These are phyloP conservation scores for Rutstroemia sydowiana DNA, from an alignment of 2,329 filamentous ascomycete species.

Conservation along the genomic window DNA sequence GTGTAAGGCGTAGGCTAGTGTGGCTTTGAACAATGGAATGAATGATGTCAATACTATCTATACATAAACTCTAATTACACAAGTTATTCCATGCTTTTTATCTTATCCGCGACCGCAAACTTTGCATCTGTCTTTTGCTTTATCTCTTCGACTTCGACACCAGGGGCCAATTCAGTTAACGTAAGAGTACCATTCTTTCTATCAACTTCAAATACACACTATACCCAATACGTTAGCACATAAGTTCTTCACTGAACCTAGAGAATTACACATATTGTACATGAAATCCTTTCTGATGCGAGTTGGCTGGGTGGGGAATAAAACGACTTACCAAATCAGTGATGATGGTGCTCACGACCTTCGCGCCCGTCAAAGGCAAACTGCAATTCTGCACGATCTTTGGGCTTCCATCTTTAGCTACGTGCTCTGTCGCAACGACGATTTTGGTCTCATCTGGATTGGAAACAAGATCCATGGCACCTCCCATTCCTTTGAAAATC, in stretches of 20 bases:
- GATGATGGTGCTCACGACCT: conserved; percentile 62
- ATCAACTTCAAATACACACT: conserved; percentile 66
- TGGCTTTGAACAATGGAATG: no score
- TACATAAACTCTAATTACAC: no score
- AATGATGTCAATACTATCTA: no score
- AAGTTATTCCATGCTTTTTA: conserved; percentile 44
- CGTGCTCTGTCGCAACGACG: conserved; percentile 62
- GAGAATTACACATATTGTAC: neutral
- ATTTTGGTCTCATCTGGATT: conserved; percentile 66
- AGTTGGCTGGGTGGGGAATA: no score
- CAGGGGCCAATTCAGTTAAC: conserved; percentile 63
- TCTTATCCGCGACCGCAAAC: conserved; percentile 53
- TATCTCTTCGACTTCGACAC: conserved; percentile 61
- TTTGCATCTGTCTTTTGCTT: conserved; percentile 62
- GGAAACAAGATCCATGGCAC: conserved; percentile 65
- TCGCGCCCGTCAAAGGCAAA: conserved; percentile 57
- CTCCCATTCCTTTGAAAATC: conserved; percentile 73
- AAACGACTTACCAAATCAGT: conserved; percentile 56
- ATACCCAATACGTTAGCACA: neutral
- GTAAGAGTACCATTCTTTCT: conserved; percentile 53
- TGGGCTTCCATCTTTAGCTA: conserved; percentile 58
- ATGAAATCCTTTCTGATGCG: neutral
- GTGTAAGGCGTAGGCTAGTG: no score
- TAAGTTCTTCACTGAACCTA: no score
- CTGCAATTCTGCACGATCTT: conserved; percentile 61